These are phyloP conservation scores for Pholiota microspora DNA, from an alignment of 768 basidiomycete genomes.

Conservation along the genomic window DNA sequence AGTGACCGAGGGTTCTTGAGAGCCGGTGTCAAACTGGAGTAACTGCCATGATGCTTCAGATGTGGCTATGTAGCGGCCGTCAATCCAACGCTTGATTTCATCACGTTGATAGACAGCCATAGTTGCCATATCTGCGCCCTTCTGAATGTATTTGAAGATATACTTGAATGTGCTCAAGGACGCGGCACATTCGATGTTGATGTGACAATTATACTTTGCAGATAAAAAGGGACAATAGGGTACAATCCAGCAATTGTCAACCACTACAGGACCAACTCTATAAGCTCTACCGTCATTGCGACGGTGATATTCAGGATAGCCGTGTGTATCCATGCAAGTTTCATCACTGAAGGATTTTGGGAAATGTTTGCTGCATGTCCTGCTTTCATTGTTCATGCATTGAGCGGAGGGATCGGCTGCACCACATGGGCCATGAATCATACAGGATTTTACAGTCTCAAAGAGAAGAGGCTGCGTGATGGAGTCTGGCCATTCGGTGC, in stretches of 20 bases:
- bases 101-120: constrained; percentile 26
- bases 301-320: constrained; percentile 24
- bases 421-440: constrained; percentile 40
- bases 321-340: constrained; percentile 16
- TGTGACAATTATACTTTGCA: constrained; percentile 37
- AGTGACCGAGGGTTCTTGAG: constrained; percentile 35
- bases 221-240: constrained; percentile 35
- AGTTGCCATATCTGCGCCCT: constrained; percentile 27
- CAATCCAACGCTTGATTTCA: constrained; percentile 32
- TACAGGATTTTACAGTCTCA: constrained; percentile 29
- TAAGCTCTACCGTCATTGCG: constrained; percentile 28
- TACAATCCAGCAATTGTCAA: constrained; percentile 38
- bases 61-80: constrained; percentile 33
- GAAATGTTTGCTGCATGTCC: constrained; percentile 30
- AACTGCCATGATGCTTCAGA: constrained; percentile 36
- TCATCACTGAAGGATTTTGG: constrained; percentile 25
- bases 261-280: constrained; percentile 14
- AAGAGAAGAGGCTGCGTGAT: constrained; percentile 30
- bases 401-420: constrained; percentile 23
- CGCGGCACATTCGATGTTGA: constrained; percentile 41
- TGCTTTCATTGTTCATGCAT: constrained; percentile 41
- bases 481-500: constrained; percentile 39
- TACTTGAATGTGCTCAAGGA: constrained; percentile 42
- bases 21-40: constrained; percentile 31
- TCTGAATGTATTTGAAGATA: constrained; percentile 47